Evolutionary conservation across 2,329 filamentous ascomycete species (phyloP).

Genomic region (Cercospora sp.): DNA sequence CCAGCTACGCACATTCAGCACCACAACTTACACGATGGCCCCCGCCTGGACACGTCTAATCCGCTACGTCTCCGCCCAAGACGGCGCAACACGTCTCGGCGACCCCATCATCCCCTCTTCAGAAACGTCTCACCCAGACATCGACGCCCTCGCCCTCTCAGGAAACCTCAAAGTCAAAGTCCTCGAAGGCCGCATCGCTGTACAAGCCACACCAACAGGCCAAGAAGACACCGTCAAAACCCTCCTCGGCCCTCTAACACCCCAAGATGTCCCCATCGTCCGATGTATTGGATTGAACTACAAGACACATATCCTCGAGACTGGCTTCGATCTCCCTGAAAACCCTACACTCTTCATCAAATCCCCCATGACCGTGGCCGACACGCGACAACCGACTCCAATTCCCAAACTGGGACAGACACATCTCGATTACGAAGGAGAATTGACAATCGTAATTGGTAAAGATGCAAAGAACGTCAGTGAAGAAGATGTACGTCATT

Average conservation of each 20-base stretch:
- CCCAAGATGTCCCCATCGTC: constrained; percentile 56
- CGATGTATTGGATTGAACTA: constrained; percentile 63
- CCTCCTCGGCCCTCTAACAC: constrained; percentile 55
- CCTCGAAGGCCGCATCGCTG: constrained; percentile 48
- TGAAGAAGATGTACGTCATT: constrained; percentile 47
- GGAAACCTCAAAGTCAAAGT: constrained; percentile 56
- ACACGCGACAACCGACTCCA: constrained; percentile 66
- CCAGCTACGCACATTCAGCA: constrained; percentile 4
- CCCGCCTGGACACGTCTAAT: constrained; percentile 61
- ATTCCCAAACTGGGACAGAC: constrained; percentile 66
- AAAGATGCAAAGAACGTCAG: constrained; percentile 65
- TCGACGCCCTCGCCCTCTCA: constrained; percentile 37
- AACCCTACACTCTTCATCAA: constrained; percentile 76
- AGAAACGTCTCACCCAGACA: constrained; percentile 30
- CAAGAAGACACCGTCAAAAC: constrained; percentile 56
- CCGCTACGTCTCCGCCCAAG: constrained; percentile 66
- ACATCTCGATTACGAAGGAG: constrained; percentile 75
- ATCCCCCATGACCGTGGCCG: constrained; percentile 64
- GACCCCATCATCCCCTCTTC: constrained; percentile 59
- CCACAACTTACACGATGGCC: constrained; percentile 9
- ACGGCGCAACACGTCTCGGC: constrained; percentile 70
- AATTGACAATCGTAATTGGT: constrained; percentile 72
- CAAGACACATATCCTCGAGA: constrained; percentile 53
- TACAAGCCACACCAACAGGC: constrained; percentile 54
- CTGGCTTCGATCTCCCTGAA: constrained; percentile 66